phyloP scores from a whole-genome alignment of 441 rosid species.

The Corymbia calophylla region DNA sequence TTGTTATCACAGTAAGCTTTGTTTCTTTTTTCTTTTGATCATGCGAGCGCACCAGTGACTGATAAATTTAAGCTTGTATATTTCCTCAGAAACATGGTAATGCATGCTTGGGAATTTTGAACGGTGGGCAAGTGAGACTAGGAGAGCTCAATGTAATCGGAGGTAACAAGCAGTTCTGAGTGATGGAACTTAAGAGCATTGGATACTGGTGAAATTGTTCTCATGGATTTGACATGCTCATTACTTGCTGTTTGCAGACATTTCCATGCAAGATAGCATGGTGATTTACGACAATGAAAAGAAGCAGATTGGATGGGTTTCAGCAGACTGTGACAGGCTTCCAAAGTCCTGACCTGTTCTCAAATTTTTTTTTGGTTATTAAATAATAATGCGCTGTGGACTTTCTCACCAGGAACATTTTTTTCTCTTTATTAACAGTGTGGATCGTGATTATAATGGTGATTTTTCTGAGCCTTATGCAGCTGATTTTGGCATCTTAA shows the following conservation, averaged over 20 bases:
- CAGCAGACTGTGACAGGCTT: slow-evolving; percentile 35
- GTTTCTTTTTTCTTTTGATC: not conserved
- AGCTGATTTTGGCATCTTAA: slow-evolving; percentile 23
- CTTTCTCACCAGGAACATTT: slow-evolving; percentile 4
- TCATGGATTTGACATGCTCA: not conserved
- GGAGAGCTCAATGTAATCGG: slow-evolving; percentile 20
- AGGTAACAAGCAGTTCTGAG: slow-evolving; percentile 14
- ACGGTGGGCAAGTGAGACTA: slow-evolving; percentile 34
- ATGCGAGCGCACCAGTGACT: not conserved
- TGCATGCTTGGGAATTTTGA: slow-evolving; percentile 56
- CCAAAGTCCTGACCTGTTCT: slow-evolving; percentile 45
- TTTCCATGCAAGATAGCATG: slow-evolving; percentile 40
- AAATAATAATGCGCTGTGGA: not conserved
- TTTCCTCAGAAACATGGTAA: slow-evolving; percentile 34
- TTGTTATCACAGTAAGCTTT: slow-evolving; percentile 45
- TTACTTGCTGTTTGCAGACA: slow-evolving; percentile 24
- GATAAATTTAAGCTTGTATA: not conserved
- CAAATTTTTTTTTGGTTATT: slow-evolving; percentile 12
- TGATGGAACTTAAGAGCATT: not conserved
- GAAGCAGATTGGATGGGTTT: slow-evolving; percentile 51
- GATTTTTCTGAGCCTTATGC: slow-evolving; percentile 32
- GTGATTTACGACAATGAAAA: slow-evolving; percentile 56
- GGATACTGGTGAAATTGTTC: not conserved
- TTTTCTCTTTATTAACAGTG: slow-evolving; percentile 34
- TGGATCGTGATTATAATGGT: slow-evolving; percentile 24